Evolutionary conservation across 1,139 yeast genomes (phyloP).

Genomic region (Debaryomyces subglobosus): DNA sequence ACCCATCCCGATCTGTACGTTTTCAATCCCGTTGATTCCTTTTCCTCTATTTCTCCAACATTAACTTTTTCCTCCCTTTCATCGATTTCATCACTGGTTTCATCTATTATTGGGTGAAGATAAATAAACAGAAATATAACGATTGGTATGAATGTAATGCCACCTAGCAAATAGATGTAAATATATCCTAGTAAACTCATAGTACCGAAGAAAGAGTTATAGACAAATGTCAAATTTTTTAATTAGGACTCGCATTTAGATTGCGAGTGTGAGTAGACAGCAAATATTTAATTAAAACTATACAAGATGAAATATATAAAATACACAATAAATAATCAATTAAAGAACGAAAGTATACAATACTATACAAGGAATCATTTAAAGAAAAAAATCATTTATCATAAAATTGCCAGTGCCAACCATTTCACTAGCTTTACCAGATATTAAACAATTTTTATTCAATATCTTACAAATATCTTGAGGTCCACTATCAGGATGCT

Average conservation of each 20-base stretch:
- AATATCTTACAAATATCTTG: slow-evolving; percentile 37
- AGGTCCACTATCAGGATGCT: slow-evolving; percentile 23
- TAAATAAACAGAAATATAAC: slow-evolving; percentile 39
- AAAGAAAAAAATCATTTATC: slow-evolving; percentile 52
- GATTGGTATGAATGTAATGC: slow-evolving; percentile 75
- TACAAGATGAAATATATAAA: slow-evolving; percentile 9
- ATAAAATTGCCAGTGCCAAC: slow-evolving; percentile 53
- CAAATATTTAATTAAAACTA: slow-evolving; percentile 5
- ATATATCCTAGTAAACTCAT: slow-evolving; percentile 27
- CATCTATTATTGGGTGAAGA: slow-evolving; percentile 31
- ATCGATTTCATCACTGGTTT: slow-evolving; percentile 19
- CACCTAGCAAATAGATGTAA: slow-evolving; percentile 61
- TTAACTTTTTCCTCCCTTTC: slow-evolving; percentile 38
- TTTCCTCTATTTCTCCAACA: slow-evolving; percentile 67
- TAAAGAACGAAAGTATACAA: slow-evolving; percentile 2
- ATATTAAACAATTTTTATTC: slow-evolving; percentile 48
- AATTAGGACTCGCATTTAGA: neutral
- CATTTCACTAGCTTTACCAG: slow-evolving; percentile 60
- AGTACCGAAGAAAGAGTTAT: neutral
- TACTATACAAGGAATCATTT: slow-evolving; percentile 13
- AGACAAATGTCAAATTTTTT: neutral
- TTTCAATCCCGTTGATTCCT: slow-evolving; percentile 60
- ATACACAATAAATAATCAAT: slow-evolving; percentile 8
- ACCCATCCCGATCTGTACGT: slow-evolving; percentile 79
- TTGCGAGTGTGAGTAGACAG: neutral